Evolutionary conservation across 108 stramenopile species (phyloP).

Genomic region (Cyclostephanos tholiformis): DNA sequence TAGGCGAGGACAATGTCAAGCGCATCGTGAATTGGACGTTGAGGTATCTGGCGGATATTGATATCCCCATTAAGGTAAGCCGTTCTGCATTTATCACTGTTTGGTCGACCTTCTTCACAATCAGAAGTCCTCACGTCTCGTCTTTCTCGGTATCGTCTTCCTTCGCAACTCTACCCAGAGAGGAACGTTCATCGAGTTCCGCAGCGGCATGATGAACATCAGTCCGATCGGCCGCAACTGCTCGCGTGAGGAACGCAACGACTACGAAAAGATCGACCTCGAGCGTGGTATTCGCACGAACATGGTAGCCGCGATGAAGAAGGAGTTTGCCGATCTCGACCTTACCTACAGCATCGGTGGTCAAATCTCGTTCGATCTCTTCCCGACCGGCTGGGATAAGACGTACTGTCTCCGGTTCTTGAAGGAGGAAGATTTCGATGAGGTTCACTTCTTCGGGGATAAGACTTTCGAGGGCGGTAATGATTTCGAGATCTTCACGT

Average conservation of each 20-base stretch:
- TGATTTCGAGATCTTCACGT: conserved; percentile 96
- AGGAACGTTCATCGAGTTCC: conserved; percentile 99
- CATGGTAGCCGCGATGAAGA: conserved; percentile 93
- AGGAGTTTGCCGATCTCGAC: conserved; percentile 90
- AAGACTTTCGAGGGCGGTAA: conserved; percentile 99
- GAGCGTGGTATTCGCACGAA: conserved; percentile 81
- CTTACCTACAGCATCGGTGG: conserved; percentile 97
- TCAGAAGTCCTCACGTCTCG: background rate
- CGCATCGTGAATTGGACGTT: conserved; percentile 95
- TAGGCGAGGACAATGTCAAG: conserved; percentile 99
- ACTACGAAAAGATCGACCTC: conserved; percentile 96
- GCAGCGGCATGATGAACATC: conserved; percentile 99
- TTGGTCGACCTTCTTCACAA: background rate
- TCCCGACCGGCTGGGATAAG: conserved; percentile 99
- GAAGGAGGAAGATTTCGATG: conserved; percentile 87
- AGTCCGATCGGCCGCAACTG: conserved; percentile 98
- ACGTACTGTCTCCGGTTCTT: conserved; percentile 95
- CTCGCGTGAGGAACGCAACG: conserved; percentile 96
- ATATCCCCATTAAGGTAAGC: conserved; percentile 94
- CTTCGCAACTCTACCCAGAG: conserved; percentile 51
- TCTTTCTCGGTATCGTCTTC: background rate
- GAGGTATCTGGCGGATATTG: conserved; percentile 86
- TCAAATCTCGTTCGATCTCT: conserved; percentile 98
- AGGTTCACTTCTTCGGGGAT: conserved; percentile 99
- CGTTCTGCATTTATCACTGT: background rate